Percentiles rank a stretch among this genome's conserved stretches.
phyloP scores from a whole-genome alignment of 176 grass and related monocot species.

The Chrysopogon serrulatus region DNA sequence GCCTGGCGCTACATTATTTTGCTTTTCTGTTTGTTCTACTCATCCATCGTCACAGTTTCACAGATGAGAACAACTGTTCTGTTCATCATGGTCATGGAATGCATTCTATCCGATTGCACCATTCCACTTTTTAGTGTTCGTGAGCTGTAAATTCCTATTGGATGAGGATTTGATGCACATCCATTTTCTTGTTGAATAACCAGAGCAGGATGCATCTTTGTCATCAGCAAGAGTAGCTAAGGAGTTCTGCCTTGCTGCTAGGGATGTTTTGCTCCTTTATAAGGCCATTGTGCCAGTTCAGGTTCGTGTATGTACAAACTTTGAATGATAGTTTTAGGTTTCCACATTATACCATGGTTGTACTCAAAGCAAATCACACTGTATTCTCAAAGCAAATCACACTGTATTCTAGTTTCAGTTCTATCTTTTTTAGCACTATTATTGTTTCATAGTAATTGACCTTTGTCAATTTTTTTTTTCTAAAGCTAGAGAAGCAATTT shows the following conservation, averaged over 20 bases:
- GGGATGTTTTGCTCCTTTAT: constrained; percentile 90
- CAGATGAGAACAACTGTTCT: neutral
- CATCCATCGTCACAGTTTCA: neutral
- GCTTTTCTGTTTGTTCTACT: constrained; percentile 22
- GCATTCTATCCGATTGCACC: neutral
- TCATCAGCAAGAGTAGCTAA: constrained; percentile 88
- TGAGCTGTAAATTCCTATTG: neutral
- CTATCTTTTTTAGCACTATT: constrained; percentile 12
- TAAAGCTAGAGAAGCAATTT: constrained; percentile 88
- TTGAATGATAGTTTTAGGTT: constrained; percentile 11
- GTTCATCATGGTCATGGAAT: neutral
- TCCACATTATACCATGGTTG: neutral
- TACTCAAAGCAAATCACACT: neutral
- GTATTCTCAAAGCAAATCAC: neutral
- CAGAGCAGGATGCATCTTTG: constrained; percentile 95
- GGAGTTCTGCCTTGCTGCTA: constrained; percentile 85
- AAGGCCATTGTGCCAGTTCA: constrained; percentile 86
- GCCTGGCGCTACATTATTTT: constrained; percentile 12
- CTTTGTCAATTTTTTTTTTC: neutral
- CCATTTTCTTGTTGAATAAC: constrained; percentile 58
- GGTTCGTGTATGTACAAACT: constrained; percentile 45
- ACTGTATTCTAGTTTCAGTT: neutral
- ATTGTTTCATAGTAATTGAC: constrained; percentile 21
- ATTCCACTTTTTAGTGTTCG: neutral
- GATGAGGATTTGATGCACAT: constrained; percentile 43